Evolutionary conservation across 1,284 basidiomycete genomes (phyloP), one percentile per base, ranked within the genome.

Genomic region (Spongispora temasekensis): DNA sequence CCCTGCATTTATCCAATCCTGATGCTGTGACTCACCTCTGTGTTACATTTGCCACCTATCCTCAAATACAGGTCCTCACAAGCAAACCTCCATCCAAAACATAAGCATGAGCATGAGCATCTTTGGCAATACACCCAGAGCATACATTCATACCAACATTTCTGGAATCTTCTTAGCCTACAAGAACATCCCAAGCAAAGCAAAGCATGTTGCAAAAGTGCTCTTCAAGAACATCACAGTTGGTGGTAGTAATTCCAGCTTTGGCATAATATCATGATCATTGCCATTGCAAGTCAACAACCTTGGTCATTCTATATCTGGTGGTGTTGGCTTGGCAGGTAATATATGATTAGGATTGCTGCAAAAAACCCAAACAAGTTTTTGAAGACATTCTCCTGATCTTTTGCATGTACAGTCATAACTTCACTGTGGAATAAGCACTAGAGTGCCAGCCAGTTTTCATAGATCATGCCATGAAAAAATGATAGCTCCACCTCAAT

Each of bases 121-220:
- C 7, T 76, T 76, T 0, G 92, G 92, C 27, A 55, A 44, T 15
- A 94, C 75, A 0, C 74, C 73, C 17, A 93, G 68, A 23, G 77
- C 77, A 3, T 83, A 81, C 91, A 94, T 94, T 91, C 93, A 95
- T 6, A 84, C 86, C 2, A 96, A 76, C 3, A 81, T 79, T n/a
- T 83, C 78, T 0, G 92, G 87, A 37, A 95, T 87, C 69, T 91
- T 86, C 0, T 75, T 71, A 4, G 82, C 77, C 1, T 78, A 79
- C 2, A 64, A 70, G 15, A 81, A 79, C 5, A 83, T 72, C 0
- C 85, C 86, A 13, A 93, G 80, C 1, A 95, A 78, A 32, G 80
- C 71, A 53, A 95, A 80, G 68, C 91, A 90, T 8, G 85, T 70
- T 28, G 83, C 78, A 70, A 87, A 93, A 15, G 82, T 80, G 21